Conservation (phyloP, 2,329 filamentous ascomycete genomes). For the Conoideocrella luteorostrata region DNA sequence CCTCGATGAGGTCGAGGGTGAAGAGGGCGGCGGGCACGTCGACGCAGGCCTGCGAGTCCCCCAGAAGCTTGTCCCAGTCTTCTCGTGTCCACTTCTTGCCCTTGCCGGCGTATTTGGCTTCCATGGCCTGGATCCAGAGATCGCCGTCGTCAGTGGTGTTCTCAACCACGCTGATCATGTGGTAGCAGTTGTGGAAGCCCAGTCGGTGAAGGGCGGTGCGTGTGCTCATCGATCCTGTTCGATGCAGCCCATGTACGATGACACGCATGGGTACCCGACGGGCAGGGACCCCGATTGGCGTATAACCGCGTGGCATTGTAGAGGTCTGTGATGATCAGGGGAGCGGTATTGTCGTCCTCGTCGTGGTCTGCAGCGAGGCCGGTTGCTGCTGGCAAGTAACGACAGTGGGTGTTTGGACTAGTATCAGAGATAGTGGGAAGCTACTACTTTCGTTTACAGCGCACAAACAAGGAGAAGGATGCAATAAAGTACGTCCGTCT, state of each 20-base stretch:
- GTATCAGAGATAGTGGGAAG: too few relatives aligned
- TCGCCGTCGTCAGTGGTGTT: conserved; percentile 17
- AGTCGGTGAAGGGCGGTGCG: conserved; percentile 15
- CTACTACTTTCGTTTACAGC: too few relatives aligned
- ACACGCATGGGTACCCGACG: conserved; percentile 33
- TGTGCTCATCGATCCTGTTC: conserved; percentile 32
- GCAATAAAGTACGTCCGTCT: too few relatives aligned
- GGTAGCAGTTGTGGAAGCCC: conserved; percentile 24
- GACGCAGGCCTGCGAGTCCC: conserved; percentile 42
- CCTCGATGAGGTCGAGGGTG: conserved; percentile 27
- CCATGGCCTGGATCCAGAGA: conserved; percentile 25
- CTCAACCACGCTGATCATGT: conserved; percentile 17
- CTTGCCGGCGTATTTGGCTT: conserved; percentile 25
- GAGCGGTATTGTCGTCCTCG: too few relatives aligned
- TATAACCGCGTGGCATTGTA: not conserved
- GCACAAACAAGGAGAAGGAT: too few relatives aligned
- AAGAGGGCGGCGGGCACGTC: conserved; percentile 52
- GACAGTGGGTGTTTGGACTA: too few relatives aligned
- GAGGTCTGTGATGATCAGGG: not conserved
- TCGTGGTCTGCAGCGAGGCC: too few relatives aligned
- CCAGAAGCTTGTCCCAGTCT: conserved; percentile 41
- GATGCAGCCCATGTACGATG: conserved; percentile 32
- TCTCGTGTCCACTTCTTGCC: conserved; percentile 23
- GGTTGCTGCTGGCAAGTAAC: too few relatives aligned
- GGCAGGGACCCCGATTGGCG: conserved; percentile 10